Evolutionary conservation across 208 protist species (phyloP).

Genomic region (Leishmania gerbilli): DNA sequence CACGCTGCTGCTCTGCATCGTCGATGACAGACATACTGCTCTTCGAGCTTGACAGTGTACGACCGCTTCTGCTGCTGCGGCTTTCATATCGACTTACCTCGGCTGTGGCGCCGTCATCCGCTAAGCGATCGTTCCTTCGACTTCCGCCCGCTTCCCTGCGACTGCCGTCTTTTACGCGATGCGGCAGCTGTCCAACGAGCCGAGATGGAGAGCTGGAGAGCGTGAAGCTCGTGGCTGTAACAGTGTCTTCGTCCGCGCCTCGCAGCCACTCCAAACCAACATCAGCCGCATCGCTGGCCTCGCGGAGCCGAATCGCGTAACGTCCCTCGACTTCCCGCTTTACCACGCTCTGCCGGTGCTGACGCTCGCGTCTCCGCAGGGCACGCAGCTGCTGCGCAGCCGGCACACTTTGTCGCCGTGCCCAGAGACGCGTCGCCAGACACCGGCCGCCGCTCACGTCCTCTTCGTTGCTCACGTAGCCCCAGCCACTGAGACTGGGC

Average conservation of each 20-base stretch:
- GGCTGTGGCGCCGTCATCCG: neutral
- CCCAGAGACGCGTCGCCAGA: constrained; percentile 25
- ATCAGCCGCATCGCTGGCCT: constrained; percentile 17
- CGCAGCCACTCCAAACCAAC: neutral
- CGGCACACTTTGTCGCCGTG: neutral
- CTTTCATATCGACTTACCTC: neutral
- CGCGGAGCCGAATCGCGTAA: constrained; percentile 16
- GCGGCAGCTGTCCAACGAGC: neutral
- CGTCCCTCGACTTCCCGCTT: constrained; percentile 13
- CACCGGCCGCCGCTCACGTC: constrained; percentile 4
- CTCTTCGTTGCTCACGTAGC: constrained; percentile 1
- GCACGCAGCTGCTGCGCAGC: neutral
- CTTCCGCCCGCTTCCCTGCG: neutral
- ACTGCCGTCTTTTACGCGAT: neutral
- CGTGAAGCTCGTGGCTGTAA: constrained; percentile 6
- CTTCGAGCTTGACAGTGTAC: neutral
- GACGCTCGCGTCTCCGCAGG: constrained; percentile 13
- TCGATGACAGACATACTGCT: neutral
- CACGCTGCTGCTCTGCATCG: neutral
- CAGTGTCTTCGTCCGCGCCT: neutral
- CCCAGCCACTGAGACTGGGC: neutral
- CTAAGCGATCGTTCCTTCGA: neutral
- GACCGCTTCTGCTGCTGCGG: neutral
- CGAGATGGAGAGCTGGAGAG: neutral
- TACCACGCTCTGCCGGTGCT: constrained; percentile 3